Percentiles rank a stretch among this genome's conserved stretches.
phyloP scores from a whole-genome alignment of 495 filamentous ascomycete genomes.

The Neurospora tetrasperma region DNA sequence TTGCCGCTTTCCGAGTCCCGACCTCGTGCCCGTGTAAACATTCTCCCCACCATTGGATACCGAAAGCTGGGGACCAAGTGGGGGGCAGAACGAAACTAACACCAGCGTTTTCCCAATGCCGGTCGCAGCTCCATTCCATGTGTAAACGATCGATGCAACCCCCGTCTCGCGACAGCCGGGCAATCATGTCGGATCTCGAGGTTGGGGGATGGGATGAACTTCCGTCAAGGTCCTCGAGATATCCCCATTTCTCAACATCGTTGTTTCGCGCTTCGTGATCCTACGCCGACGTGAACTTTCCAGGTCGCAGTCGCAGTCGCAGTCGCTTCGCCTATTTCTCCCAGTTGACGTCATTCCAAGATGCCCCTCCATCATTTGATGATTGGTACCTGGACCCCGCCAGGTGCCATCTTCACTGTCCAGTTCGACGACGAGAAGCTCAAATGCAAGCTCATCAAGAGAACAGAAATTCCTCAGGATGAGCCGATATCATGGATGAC shows the following conservation, averaged over 20 bases:
- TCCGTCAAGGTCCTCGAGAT: neutral
- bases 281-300: neutral
- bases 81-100: neutral
- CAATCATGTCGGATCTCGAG: neutral
- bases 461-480: conserved; percentile 64
- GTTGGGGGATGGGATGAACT: neutral
- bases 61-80: neutral
- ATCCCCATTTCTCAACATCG: neutral
- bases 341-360: conserved; percentile 16
- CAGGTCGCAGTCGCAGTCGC: neutral
- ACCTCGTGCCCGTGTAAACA: neutral
- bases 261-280: neutral
- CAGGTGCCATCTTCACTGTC: conserved; percentile 77
- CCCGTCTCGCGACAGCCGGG: neutral
- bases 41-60: neutral
- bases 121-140: neutral
- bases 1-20: neutral
- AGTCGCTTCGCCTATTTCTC: neutral
- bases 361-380: conserved; percentile 73
- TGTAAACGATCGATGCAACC: neutral
- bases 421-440: conserved; percentile 70
- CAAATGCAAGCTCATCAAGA: conserved; percentile 60
- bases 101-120: neutral
- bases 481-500: conserved; percentile 90
- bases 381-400: conserved; percentile 76